These are phyloP conservation scores for Tothia fuscella DNA, from an alignment of 2,329 filamentous ascomycete species.

Conservation along the genomic window DNA sequence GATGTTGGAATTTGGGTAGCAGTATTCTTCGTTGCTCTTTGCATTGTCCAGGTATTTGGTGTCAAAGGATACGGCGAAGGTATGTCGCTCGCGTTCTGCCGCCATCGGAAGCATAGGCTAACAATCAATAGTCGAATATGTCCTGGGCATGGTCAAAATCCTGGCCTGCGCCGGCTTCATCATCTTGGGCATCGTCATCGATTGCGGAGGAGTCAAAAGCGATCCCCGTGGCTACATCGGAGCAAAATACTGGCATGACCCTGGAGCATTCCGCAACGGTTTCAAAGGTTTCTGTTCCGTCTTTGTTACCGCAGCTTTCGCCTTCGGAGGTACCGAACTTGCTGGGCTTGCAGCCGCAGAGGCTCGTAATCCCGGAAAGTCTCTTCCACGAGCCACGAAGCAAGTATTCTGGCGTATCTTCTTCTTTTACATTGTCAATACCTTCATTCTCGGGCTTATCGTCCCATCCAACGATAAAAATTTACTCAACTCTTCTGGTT, in stretches of 20 bases:
- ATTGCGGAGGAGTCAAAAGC: slow-evolving; percentile 46
- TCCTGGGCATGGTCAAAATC: slow-evolving; percentile 47
- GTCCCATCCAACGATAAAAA: slow-evolving; percentile 22
- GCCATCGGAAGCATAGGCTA: slow-evolving; percentile 19
- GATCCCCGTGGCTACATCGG: slow-evolving; percentile 47
- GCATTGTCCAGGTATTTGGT: slow-evolving; percentile 26
- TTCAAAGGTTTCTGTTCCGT: slow-evolving; percentile 54
- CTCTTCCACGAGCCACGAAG: slow-evolving; percentile 31
- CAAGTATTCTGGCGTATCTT: slow-evolving; percentile 37
- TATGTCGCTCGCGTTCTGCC: slow-evolving; percentile 25
- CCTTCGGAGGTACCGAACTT: slow-evolving; percentile 51
- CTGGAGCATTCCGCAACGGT: slow-evolving; percentile 44
- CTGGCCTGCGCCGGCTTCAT: slow-evolving; percentile 50
- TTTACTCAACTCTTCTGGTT: slow-evolving; percentile 22
- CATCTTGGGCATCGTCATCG: slow-evolving; percentile 49
- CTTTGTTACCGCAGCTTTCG: slow-evolving; percentile 52
- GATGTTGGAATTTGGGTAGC: slow-evolving; percentile 25
- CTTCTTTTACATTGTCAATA: slow-evolving; percentile 34
- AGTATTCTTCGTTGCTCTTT: slow-evolving; percentile 26
- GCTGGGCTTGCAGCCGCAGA: slow-evolving; percentile 50
- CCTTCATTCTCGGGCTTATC: slow-evolving; percentile 33
- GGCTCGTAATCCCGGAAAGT: slow-evolving; percentile 42
- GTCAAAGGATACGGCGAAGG: slow-evolving; percentile 29
- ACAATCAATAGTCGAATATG: slow-evolving; percentile 39
- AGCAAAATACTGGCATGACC: slow-evolving; percentile 43